Conservation (phyloP, 1,139 yeast species). For the Yamadazyma spencermartinsiae region DNA sequence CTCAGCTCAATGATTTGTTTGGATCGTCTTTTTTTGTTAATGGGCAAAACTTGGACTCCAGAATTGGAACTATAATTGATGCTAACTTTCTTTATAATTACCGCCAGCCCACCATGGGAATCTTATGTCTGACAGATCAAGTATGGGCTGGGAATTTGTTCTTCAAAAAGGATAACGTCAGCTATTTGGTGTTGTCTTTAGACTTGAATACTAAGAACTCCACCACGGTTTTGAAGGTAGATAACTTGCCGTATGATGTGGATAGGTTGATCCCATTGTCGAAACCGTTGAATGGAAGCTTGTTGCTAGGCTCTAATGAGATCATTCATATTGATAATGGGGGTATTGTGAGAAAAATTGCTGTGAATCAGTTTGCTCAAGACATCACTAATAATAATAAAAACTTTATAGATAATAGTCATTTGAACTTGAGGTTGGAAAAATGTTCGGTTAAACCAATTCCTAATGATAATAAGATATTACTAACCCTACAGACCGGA, state of each 20-base stretch:
- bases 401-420: slow-evolving; percentile 51
- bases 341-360: slow-evolving; percentile 69
- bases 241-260: slow-evolving; percentile 73
- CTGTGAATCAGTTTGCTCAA: slow-evolving; percentile 59
- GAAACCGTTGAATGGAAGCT: slow-evolving; percentile 68
- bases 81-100: slow-evolving; percentile 70
- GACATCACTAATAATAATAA: slow-evolving; percentile 51
- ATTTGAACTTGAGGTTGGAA: slow-evolving; percentile 58
- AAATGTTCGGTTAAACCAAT: slow-evolving; percentile 51
- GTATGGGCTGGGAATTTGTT: slow-evolving; percentile 80
- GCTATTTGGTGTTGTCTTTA: slow-evolving; percentile 62
- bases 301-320: slow-evolving; percentile 76
- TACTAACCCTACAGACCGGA: slow-evolving; percentile 56
- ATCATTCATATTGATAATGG: slow-evolving; percentile 79
- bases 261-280: slow-evolving; percentile 64
- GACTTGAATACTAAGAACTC: slow-evolving; percentile 65
- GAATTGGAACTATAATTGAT: slow-evolving; percentile 62
- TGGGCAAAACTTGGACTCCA: slow-evolving; percentile 56
- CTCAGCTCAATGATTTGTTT: slow-evolving; percentile 21
- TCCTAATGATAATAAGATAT: slow-evolving; percentile 49
- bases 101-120: slow-evolving; percentile 77
- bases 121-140: slow-evolving; percentile 60
- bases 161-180: slow-evolving; percentile 61
- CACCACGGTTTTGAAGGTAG: slow-evolving; percentile 64
- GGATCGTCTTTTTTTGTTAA: slow-evolving; percentile 58